Base-by-base conservation (phyloP, 352 stramenopile genomes). In the Phytopythium aichiense region DNA sequence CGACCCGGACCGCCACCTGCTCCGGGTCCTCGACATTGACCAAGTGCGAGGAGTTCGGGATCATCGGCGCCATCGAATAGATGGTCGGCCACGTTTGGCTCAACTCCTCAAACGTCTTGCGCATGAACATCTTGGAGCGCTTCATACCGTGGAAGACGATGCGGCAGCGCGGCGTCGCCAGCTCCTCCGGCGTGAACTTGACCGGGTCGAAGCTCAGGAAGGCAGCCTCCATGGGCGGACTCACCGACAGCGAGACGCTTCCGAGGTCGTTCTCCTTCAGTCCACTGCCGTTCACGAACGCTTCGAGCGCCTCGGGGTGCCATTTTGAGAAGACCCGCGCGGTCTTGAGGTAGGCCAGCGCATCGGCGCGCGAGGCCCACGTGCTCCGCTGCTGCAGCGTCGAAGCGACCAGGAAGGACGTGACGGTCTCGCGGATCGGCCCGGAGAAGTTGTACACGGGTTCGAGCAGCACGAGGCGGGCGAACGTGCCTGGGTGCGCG, bases 21-120 rank as follows among this genome's bases (percentile, higher is more conserved):
- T 65, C 65, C 3, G 67, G 59, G 23, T 79, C 66, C 48, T 76
- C 68, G 28, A 76, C 45, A 13, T 74, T 54, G 31, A 79, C 69
- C 56, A 57, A 23, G 46, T 79, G 71, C 2, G 59, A 66, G 6
- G 52, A 58, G 11, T 71, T 63, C 0, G 37, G 45, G 7, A 79
- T 61, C 7, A 63, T 50, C 1, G 40, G 30, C 12, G 15, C 58
- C 31, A 74, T 46, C 7, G 46, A 40, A 50, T 79, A 79, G 2
- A 65, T 49, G 8, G 69, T 28, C n/a, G 71, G 71, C 28, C 71
- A 48, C 15, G 37, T 23, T 2, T 25, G 20, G 0, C 56, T 49
- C 28, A 79, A 38, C 15, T 16, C n/a, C 12, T 66, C 51, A 9
- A 65, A 64, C 43, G 28, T 50, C 33, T 64, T 28, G 9, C 56